Conservation (phyloP, 768 basidiomycete species). For the Tylopilus subfusipes region DNA sequence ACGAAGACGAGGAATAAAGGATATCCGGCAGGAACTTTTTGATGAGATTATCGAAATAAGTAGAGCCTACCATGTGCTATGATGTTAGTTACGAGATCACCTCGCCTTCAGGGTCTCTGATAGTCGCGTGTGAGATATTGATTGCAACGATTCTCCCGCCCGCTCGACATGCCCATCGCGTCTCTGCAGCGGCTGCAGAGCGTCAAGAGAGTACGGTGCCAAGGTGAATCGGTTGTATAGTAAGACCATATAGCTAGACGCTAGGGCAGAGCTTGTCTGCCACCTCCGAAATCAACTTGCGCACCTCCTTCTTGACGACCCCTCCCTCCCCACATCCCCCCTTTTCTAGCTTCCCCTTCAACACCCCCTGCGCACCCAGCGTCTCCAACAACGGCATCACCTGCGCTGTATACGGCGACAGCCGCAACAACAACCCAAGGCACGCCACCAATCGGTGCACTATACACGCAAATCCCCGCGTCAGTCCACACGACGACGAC, state of each 20-base stretch:
- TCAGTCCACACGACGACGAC: not conserved
- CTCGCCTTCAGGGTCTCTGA: too few relatives aligned
- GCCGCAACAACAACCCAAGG: constrained; percentile 68
- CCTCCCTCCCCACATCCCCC: constrained; percentile 50
- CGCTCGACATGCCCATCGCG: too few relatives aligned
- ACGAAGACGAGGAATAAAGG: too few relatives aligned
- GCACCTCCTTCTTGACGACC: constrained; percentile 62
- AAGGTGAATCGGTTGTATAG: not conserved
- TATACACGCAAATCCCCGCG: constrained; percentile 23
- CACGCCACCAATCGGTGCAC: constrained; percentile 83
- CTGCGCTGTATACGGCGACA: constrained; percentile 68
- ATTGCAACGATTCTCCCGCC: too few relatives aligned
- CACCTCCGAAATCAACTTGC: constrained; percentile 64
- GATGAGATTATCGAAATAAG: too few relatives aligned
- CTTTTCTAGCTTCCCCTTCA: constrained; percentile 55
- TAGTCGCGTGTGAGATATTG: too few relatives aligned
- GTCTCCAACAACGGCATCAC: constrained; percentile 63
- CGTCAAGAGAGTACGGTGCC: too few relatives aligned
- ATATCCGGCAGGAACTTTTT: too few relatives aligned
- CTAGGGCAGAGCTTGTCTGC: constrained; percentile 38
- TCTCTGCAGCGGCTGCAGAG: too few relatives aligned
- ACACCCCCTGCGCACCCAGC: constrained; percentile 53
- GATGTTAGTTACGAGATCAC: too few relatives aligned
- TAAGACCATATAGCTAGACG: not conserved
- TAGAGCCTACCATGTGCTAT: too few relatives aligned